Evolutionary conservation across 441 rosid genomes (phyloP).

Genomic region (Gossypium aridum): DNA sequence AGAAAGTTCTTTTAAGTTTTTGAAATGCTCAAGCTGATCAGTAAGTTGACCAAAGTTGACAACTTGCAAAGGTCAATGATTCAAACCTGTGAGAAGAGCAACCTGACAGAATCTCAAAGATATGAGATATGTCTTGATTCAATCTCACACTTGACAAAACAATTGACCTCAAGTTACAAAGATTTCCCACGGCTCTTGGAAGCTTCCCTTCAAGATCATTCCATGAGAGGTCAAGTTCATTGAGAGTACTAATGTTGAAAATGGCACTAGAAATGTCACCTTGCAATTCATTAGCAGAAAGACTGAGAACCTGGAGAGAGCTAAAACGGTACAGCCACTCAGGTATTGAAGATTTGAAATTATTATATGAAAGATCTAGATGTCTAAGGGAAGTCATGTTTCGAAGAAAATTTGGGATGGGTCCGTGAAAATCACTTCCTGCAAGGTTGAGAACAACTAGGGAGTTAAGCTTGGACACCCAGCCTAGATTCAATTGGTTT

Average conservation of each 20-base stretch:
- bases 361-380: constrained; percentile 6
- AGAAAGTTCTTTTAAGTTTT: constrained; percentile 16
- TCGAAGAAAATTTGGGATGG: not conserved
- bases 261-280: not conserved
- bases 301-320: constrained; percentile 3
- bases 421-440: not conserved
- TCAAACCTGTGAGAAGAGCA: not conserved
- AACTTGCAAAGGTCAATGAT: not conserved
- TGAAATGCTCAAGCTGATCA: not conserved
- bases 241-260: constrained; percentile 20
- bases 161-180: not conserved
- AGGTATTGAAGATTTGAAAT: constrained; percentile 17
- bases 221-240: constrained; percentile 18
- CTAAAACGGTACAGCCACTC: not conserved
- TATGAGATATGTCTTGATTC: constrained; percentile 1
- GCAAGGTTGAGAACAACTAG: not conserved
- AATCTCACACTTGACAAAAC: not conserved
- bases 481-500: not conserved
- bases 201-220: constrained; percentile 5
- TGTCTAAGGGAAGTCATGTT: constrained; percentile 15
- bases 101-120: not conserved
- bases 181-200: not conserved
- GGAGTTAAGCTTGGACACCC: not conserved
- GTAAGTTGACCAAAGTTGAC: constrained; percentile 1
- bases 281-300: not conserved